These are phyloP conservation scores for Ophiognomonia clavigignenti-juglandacearum DNA, from an alignment of 2,329 filamentous ascomycete species.

Conservation along the genomic window DNA sequence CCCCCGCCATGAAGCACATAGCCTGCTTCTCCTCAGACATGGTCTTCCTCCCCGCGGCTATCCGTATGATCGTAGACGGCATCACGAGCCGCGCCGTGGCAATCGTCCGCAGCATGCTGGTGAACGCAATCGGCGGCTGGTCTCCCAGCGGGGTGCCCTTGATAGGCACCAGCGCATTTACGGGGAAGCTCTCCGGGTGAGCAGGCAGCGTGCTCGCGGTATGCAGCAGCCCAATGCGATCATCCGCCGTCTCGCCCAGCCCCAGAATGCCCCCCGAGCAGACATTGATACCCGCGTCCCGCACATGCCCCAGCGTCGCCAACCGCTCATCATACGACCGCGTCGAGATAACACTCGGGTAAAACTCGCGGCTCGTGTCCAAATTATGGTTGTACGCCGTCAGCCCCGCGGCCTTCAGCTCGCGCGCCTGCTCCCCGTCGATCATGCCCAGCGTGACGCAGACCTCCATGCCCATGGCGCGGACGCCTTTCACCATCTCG, in stretches of 20 bases:
- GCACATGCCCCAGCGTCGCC: slow-evolving; percentile 72
- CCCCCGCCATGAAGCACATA: slow-evolving; percentile 83
- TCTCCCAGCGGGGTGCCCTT: slow-evolving; percentile 83
- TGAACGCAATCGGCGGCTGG: slow-evolving; percentile 66
- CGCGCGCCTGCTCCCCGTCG: slow-evolving; percentile 71
- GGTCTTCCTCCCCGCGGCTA: slow-evolving; percentile 78
- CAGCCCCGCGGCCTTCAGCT: slow-evolving; percentile 77
- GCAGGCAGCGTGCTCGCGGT: slow-evolving; percentile 75
- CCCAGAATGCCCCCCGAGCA: slow-evolving; percentile 88
- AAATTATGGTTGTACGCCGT: slow-evolving; percentile 95
- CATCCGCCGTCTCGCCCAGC: slow-evolving; percentile 70
- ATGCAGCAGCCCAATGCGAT: slow-evolving; percentile 78
- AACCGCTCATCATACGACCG: slow-evolving; percentile 83
- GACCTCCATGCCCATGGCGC: slow-evolving; percentile 78
- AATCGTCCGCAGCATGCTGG: slow-evolving; percentile 75
- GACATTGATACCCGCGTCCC: slow-evolving; percentile 82
- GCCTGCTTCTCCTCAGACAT: slow-evolving; percentile 87
- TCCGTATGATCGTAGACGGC: slow-evolving; percentile 79
- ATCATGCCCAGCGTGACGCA: slow-evolving; percentile 97
- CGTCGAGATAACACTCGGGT: slow-evolving; percentile 81
- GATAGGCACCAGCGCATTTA: slow-evolving; percentile 87
- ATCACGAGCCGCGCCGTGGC: slow-evolving; percentile 79
- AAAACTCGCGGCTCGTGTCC: slow-evolving; percentile 85
- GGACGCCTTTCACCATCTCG: slow-evolving; percentile 78
- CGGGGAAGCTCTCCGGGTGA: slow-evolving; percentile 87